Base-by-base conservation (phyloP, 176 grass and related monocot genomes). In the Coix lacrymajobi region DNA sequence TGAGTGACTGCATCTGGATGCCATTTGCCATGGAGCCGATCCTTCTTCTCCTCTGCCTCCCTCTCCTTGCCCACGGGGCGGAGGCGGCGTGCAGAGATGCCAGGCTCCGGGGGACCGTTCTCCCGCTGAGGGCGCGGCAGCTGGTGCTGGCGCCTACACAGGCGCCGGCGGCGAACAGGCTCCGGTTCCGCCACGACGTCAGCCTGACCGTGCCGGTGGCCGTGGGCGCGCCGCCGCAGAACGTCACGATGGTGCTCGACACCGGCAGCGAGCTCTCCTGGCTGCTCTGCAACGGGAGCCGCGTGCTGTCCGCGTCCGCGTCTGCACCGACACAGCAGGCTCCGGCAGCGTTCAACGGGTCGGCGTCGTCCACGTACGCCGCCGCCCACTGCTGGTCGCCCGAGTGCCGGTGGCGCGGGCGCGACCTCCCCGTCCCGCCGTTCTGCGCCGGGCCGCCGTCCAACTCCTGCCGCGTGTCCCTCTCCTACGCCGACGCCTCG, bases 191-290 rank as follows among this genome's bases (percentile, higher is more conserved):
- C 40, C 84, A 85, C 79, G 88, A 94, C 39, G 85, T 94, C 29
- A 94, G 89, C 84, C 85, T 97, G 69, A 89, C 85, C 38, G 92
- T 94, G 69, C 49, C 79, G 51, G 70, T 92, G 61, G 61, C 87
- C 29, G 85, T 92, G 57, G 92, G 92, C 71, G 76, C 66, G 70
- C 92, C 92, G 45, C 92, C 89, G 77, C 92, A 94, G 85, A 91
- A 94, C 74, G 85, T 87, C 3, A 90, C 94, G 15, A 92, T 92
- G 94, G 94, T 94, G 46, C 87, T 97, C 38, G 94, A 97, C 87
- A 97, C 92, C 45, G 91, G 94, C 72, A 97, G 92, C 82, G 92
- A 97, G 88, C 85, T 97, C 57, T 94, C 89, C n/a, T 97, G 91
- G 94, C 79, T 94, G 25, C 89, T 89, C 69, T 97, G 94, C 89